Base-by-base conservation (phyloP, 352 stramenopile genomes). In the Phytophthora multivora region DNA sequence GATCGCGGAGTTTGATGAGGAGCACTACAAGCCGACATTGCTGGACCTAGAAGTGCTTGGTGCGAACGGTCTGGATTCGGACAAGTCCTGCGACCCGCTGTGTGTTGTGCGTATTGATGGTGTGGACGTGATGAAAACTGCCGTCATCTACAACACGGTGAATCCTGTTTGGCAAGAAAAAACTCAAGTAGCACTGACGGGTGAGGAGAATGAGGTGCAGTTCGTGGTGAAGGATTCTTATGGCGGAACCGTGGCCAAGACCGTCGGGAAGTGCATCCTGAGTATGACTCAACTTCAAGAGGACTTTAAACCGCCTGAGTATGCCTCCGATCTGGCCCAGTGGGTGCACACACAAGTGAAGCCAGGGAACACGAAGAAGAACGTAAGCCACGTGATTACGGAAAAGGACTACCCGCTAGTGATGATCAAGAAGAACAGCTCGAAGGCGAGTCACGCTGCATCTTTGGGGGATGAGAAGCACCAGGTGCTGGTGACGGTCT, bases 181-280 rank as follows among this genome's bases (percentile, higher is more conserved):
- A 57, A 80, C 65, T 1, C 73, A 93, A 41, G 16, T 90, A 2
- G 80, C 65, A 9, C 40, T 90, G 23, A 80, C 76, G 2, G 79
- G 81, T 5, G 64, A 67, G 0, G 84, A 90, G 51, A 63, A 79
- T 11, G 80, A 87, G 30, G 59, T 95, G 25, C 78, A 89, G 59
- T 80, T 95, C 40, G 83, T 92, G 9, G 87, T 95, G 28, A 92
- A 92, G 59, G 85, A 95, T 52, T 93, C 86, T 30, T 96, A 91
- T 51, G 82, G 84, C 15, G 86, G 85, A 7, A 81, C 85, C 0
- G 76, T 94, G 9, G 87, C 88, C 28, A 87, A 85, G 61, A 93
- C 83, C 12, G 75, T 96, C 25, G 87, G 87, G 33, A 93, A 93
- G 60, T 82, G 77, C 39, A 76, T 86, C 39, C 52, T 96, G 47